A percentile compares a stretch with the other conserved stretches of the same genome.
Conservation (phyloP, 306 rosid genomes). For the Dalbergia cultrata region DNA sequence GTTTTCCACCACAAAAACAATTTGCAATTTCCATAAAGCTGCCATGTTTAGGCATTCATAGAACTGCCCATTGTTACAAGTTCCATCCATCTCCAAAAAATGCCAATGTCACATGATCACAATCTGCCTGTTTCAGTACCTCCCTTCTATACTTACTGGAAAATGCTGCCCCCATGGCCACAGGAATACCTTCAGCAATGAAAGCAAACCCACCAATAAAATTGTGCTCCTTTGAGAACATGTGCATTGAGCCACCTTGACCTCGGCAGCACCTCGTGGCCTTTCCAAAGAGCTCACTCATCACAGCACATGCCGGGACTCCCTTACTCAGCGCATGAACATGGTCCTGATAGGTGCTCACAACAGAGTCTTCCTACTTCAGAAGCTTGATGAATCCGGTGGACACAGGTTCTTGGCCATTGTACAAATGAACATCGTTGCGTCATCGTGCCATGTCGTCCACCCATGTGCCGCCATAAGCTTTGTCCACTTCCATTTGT, state of each 20-base stretch:
- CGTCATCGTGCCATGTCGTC: no score
- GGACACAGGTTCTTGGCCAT: conserved; percentile 97
- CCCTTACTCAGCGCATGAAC: conserved; percentile 93
- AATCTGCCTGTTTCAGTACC: conserved; percentile 66
- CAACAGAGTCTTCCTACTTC: conserved; percentile 73
- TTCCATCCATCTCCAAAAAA: conserved; percentile 93
- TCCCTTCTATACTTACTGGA: conserved; percentile 75
- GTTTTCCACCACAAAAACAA: conserved; percentile 88
- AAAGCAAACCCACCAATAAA: conserved; percentile 87
- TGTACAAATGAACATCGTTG: conserved; percentile 95
- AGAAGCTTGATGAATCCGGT: conserved; percentile 88
- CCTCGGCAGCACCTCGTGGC: conserved; percentile 89
- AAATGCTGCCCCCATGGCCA: conserved; percentile 90
- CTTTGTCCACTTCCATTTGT: no score
- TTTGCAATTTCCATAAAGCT: conserved; percentile 87
- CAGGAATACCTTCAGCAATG: conserved; percentile 90
- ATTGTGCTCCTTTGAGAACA: conserved; percentile 89
- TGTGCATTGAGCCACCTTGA: conserved; percentile 96
- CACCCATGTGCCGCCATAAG: no score
- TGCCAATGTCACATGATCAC: conserved; percentile 76
- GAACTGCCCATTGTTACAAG: conserved; percentile 89
- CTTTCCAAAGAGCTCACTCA: conserved; percentile 94
- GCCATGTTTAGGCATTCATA: conserved; percentile 94
- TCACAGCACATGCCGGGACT: conserved; percentile 81
- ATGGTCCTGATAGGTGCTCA: conserved; percentile 88